Conservation (phyloP, 2,329 filamentous ascomycete genomes). For the Coleophoma crateriformis region DNA sequence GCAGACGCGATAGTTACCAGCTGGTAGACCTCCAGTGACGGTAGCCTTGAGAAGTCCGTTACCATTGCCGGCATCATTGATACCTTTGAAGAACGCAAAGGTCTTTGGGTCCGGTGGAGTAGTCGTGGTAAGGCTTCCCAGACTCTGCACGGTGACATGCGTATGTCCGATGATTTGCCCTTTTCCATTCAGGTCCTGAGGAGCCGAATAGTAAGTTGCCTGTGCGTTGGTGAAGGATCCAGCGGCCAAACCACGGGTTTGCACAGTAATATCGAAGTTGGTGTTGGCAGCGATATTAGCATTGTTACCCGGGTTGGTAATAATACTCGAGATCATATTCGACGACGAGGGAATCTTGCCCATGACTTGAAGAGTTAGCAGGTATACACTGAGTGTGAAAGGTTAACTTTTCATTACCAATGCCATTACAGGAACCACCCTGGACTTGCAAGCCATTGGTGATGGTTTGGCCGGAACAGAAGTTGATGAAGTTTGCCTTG, state of each 20-base stretch:
- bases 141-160: constrained; percentile 31
- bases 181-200: constrained; percentile 25
- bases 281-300: constrained; percentile 17
- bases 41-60: constrained; percentile 30
- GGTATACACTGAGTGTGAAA: neutral
- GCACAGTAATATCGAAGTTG: constrained; percentile 28
- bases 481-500: constrained; percentile 22
- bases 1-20: constrained; percentile 37
- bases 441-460: constrained; percentile 54
- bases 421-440: constrained; percentile 52
- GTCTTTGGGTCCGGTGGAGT: constrained; percentile 22
- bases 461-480: constrained; percentile 29
- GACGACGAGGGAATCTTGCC: constrained; percentile 24
- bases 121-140: constrained; percentile 28
- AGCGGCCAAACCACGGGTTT: constrained; percentile 28
- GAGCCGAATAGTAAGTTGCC: constrained; percentile 32
- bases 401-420: constrained; percentile 8
- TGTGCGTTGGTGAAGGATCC: constrained; percentile 33
- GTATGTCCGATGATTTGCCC: constrained; percentile 32
- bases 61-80: constrained; percentile 34
- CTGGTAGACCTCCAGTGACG: constrained; percentile 33
- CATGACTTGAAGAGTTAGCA: constrained; percentile 18
- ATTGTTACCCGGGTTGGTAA: constrained; percentile 19
- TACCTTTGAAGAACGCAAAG: constrained; percentile 36
- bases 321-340: constrained; percentile 25